Evolutionary conservation across 2,329 filamentous ascomycete species (phyloP), one percentile per base, ranked within the genome.

Genomic region (Harringtonia aguacate): DNA sequence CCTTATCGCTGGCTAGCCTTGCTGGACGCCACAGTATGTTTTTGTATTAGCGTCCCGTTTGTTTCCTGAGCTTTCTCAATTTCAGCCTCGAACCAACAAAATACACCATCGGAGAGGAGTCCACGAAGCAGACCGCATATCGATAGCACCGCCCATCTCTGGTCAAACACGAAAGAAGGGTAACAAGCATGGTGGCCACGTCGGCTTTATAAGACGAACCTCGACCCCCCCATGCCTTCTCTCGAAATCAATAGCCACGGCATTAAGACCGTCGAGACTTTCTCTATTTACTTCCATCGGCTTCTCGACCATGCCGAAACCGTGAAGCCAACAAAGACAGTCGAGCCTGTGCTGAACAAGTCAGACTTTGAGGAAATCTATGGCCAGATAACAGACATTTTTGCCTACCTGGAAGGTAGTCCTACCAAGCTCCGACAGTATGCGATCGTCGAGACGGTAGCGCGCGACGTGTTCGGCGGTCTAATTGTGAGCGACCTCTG

Each of bases 401-500:
- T 72, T n/a, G 52, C 48, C 20, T 45, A 41, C 18, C 33, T 49
- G 17, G 58, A 52, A 31, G 58, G 61, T n/a, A 37, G 57, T 8
- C 63, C 67, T 33, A 69, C 70, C 51, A 67, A 55, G 24, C 24
- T 27, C 47, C 73, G 74, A 36, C 78, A 81, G 52, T 79, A 79
- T 58, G 79, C 81, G 29, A 73, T 85, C 20, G 77, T 95, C 38
- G 92, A 97, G 62, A 88, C 84, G 17, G 88, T 87, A 12, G 84
- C 84, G 41, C 81, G 87, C 55, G 78, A 84, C 53, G 75, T 84
- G 39, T 94, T 97, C 63, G 86, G 86, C 62, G 70, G 75, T 49
- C 69, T 87, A 48, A 74, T 94, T 59, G 87, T 92, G 66, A 69
- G 82, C 57, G 24, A 14, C 12, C 29, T 15, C 14, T 27, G 34